Evolutionary conservation across 306 rosid genomes (phyloP), one percentile per base, ranked within the genome.

Genomic region (Hylodesmum podocarpum): DNA sequence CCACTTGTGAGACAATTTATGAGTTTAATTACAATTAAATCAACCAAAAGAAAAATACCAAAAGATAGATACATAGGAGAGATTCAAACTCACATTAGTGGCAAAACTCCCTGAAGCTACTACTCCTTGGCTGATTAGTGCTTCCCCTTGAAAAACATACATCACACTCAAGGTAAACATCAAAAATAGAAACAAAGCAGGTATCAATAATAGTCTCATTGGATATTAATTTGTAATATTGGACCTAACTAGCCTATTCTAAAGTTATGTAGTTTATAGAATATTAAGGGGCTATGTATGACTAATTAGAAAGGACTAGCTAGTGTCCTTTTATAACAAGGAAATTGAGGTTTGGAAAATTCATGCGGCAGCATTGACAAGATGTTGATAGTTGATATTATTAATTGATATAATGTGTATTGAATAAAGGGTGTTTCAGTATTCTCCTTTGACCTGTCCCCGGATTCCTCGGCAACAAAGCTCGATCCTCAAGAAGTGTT

Each of bases 361-460:
- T 77, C 7, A 71, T 15, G 66, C 57, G 54, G 77, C 54, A 79
- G 74, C 84, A 73, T 84, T 84, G 83, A 80, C 85, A 18, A 16
- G 65, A 78, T 37, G 58, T 62, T 74, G 70, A 44, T 31, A 33
- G 4, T 40, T 64, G 70, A 40, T 70, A 75, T 65, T 80, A 8
- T 73, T 39, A 37, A 66, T 37, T 27, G 57, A 62, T 24, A 69
- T 57, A 1, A 43, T 47, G 21, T n/a, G 47, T 78, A 43, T 72
- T 41, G 1, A 57, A 50, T 37, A 13, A 31, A 80, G 73, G 18
- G 50, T 54, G 81, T 72, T 44, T 75, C 76, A 77, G 80, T 74
- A 76, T 77, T 79, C 50, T 75, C 71, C 85, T 76, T 81, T 86
- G 86, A 81, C 85, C 83, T 86, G 96, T 88, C 86, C 84, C 80